These are phyloP conservation scores for Pseudozyma thailandica DNA, from an alignment of 1,284 basidiomycete genomes.

Conservation along the genomic window DNA sequence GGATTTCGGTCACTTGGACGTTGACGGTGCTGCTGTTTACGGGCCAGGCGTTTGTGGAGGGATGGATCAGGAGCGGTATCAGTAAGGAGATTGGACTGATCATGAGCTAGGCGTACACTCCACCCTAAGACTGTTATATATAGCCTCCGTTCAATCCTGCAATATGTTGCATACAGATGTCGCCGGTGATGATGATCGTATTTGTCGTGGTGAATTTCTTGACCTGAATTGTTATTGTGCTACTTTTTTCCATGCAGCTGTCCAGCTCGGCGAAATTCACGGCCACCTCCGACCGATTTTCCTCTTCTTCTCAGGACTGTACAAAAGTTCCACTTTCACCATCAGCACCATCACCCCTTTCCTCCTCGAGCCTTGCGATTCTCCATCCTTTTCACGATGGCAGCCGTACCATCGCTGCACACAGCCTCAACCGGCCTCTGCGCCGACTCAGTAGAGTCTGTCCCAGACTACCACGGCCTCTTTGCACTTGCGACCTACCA, in stretches of 20 bases:
- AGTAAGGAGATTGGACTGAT: slow-evolving; percentile 34
- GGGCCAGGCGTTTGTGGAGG: slow-evolving; percentile 52
- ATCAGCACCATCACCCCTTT: too few species aligned
- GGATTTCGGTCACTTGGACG: slow-evolving; percentile 41
- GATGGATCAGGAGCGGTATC: slow-evolving; percentile 50
- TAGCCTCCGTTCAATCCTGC: not conserved
- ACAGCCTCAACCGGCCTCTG: slow-evolving; percentile 56
- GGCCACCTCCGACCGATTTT: too few species aligned
- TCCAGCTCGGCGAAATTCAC: too few species aligned
- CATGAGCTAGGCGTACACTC: slow-evolving; percentile 5
- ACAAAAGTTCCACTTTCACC: too few species aligned
- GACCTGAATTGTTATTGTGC: too few species aligned
- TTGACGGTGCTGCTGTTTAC: slow-evolving; percentile 45
- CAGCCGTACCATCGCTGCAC: slow-evolving; percentile 33
- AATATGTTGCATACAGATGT: too few species aligned
- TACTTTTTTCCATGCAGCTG: too few species aligned
- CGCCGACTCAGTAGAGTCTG: slow-evolving; percentile 65
- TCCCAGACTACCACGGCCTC: slow-evolving; percentile 42
- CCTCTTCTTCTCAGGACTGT: too few species aligned
- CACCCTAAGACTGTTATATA: not conserved
- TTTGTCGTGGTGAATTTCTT: too few species aligned
- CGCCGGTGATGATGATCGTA: too few species aligned
- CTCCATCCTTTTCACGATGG: slow-evolving; percentile 3
- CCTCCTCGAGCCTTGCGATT: not conserved
- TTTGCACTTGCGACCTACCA: slow-evolving; percentile 67